Evolutionary conservation across 352 stramenopile genomes (phyloP), one percentile per base, ranked within the genome.

Genomic region (Ophiocytium majus): DNA sequence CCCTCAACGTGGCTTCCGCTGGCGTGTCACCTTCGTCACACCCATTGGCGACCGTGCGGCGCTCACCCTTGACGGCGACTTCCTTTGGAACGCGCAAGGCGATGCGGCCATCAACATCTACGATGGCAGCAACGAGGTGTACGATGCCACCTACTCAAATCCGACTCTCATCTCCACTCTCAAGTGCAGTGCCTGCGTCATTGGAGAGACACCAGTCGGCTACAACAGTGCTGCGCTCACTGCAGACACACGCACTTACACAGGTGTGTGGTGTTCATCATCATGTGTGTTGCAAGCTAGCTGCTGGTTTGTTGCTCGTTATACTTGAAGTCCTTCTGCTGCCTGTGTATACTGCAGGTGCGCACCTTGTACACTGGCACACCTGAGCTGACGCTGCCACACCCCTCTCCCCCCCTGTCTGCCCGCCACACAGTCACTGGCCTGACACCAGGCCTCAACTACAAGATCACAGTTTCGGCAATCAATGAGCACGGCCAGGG

Each of bases 91-190:
- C 79, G 82, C 82, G 10, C 83, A 86, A 37, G 80, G 79, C 57
- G 85, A 89, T 76, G 85, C 83, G 0, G 76, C 9, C 19, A 79
- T 85, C 50, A 64, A 31, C 19, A 81, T 89, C 49, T 33, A 71
- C 34, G 85, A 89, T 76, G 85, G 85, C 19, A 76, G 88, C 43
- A 89, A 89, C 79, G 85, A 80, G 57, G 82, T 89, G 19, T 85
- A 79, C 23, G 0, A 10, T 9, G 17, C 5, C 19, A 10, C 5
- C 64, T 76, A 33, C 33, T 23, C 5, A 9, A 5, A 5, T 5
- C 5, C 64, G 64, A 17, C 36, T 14, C 10, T 14, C 28, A 23
- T 83, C 0, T 36, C 50, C n/a, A 76, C 10, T 14, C 79, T 80
- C 5, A 81, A 19, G 5, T 80, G 79, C 28, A 0, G 14, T 50